These are phyloP conservation scores for Pichia sp. DNA, from an alignment of 1,139 yeast genomes.

Conservation along the genomic window DNA sequence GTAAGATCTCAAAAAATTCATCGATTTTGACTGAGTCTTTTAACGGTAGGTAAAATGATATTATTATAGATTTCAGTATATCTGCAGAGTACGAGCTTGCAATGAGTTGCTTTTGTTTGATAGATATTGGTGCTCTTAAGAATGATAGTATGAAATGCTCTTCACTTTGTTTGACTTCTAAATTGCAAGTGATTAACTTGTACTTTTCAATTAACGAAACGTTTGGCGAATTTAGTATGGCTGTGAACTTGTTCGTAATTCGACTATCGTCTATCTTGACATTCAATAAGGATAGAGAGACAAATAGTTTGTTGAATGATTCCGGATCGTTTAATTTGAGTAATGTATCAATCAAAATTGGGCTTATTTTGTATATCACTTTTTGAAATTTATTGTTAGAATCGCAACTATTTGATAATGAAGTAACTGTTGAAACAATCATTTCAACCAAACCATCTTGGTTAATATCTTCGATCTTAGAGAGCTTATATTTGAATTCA, in stretches of 20 bases:
- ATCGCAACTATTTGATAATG: not conserved
- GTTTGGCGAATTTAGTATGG: not conserved
- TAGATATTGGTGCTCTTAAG: not conserved
- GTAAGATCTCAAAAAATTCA: constrained; percentile 8
- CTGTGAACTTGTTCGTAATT: not conserved
- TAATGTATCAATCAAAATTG: not conserved
- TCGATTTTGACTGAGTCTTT: constrained; percentile 4
- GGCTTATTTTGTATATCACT: constrained; percentile 1
- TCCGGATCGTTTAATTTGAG: not conserved
- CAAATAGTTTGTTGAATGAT: constrained; percentile 7
- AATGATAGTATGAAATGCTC: not conserved
- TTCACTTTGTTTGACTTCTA: not conserved
- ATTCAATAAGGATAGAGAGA: not conserved
- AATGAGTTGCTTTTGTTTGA: not conserved
- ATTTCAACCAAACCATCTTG: not conserved
- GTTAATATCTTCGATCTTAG: not conserved
- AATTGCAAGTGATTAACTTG: constrained; percentile 1
- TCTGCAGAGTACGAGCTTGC: constrained; percentile 1
- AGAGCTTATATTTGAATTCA: not conserved
- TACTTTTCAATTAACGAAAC: not conserved
- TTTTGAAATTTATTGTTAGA: constrained; percentile 1
- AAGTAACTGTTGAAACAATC: not conserved
- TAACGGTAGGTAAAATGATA: constrained; percentile 4
- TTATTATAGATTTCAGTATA: constrained; percentile 7
- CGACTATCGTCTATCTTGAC: not conserved